Evolutionary conservation across 1,139 yeast species (phyloP).

Genomic region (Suhomyces coccinellae): DNA sequence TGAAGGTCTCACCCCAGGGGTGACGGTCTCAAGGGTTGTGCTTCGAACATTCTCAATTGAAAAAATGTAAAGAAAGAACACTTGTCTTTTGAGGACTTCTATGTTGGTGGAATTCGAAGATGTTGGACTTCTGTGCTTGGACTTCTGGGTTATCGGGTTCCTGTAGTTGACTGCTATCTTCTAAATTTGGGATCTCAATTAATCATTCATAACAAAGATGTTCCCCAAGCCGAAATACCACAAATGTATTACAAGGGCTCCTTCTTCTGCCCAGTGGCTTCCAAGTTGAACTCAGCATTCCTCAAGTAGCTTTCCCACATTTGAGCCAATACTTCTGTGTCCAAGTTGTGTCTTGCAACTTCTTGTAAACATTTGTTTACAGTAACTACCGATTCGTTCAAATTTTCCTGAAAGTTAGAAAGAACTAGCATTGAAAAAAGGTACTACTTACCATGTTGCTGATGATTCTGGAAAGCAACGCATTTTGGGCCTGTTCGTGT

Average conservation of each 20-base stretch:
- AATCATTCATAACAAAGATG: too few relatives aligned
- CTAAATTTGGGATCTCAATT: too few relatives aligned
- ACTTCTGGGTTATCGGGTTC: too few relatives aligned
- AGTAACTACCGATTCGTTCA: slow-evolving; percentile 68
- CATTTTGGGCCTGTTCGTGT: slow-evolving; percentile 82
- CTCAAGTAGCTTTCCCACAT: slow-evolving; percentile 81
- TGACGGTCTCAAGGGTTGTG: too few relatives aligned
- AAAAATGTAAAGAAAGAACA: too few relatives aligned
- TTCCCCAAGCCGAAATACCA: too few relatives aligned
- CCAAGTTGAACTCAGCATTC: slow-evolving; percentile 69
- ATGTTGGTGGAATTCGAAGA: too few relatives aligned
- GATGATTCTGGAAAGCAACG: slow-evolving; percentile 72
- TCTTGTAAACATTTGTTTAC: slow-evolving; percentile 63
- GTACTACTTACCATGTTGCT: slow-evolving; percentile 64
- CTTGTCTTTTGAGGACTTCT: too few relatives aligned
- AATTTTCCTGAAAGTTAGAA: slow-evolving; percentile 47
- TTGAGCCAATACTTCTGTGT: slow-evolving; percentile 71
- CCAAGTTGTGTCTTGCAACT: slow-evolving; percentile 65
- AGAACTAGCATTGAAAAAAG: neutral
- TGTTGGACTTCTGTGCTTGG: too few relatives aligned
- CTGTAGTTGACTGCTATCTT: too few relatives aligned
- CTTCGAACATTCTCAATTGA: too few relatives aligned
- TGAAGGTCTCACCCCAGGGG: too few relatives aligned
- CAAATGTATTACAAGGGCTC: slow-evolving; percentile 44
- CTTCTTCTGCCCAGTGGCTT: slow-evolving; percentile 65